Conservation (phyloP, 2,329 filamentous ascomycete genomes). For the Endoconidiophora polonica region DNA sequence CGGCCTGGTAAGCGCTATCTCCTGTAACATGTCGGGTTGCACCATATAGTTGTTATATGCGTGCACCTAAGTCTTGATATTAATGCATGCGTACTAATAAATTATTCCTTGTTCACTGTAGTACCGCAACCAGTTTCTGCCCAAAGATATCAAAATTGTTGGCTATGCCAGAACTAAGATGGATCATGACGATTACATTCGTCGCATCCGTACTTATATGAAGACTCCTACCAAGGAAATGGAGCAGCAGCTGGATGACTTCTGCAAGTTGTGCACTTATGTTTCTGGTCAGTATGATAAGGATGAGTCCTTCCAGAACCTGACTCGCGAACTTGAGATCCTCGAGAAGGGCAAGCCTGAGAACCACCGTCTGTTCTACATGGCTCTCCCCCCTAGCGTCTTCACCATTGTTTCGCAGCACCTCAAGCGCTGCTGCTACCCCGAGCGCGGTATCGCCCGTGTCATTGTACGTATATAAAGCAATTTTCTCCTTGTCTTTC, state of each 20-base stretch:
- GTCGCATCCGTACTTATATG: conserved; percentile 92
- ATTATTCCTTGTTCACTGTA: conserved; percentile 22
- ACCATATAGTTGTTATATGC: neutral
- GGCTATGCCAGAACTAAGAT: conserved; percentile 99
- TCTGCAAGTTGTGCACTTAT: conserved; percentile 77
- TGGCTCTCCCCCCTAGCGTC: conserved; percentile 93
- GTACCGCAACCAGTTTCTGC: conserved; percentile 98
- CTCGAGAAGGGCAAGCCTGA: conserved; percentile 70
- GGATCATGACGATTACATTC: conserved; percentile 91
- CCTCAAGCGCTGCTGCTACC: conserved; percentile 94
- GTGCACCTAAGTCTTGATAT: neutral
- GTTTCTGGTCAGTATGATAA: conserved; percentile 95
- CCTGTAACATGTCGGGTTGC: neutral
- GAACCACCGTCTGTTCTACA: conserved; percentile 93
- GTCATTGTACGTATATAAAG: conserved; percentile 57
- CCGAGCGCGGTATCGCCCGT: conserved; percentile 72
- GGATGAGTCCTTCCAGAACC: conserved; percentile 78
- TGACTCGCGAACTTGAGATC: conserved; percentile 72
- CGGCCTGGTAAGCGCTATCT: conserved; percentile 59
- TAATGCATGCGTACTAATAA: conserved; percentile 1
- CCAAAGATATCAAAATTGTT: conserved; percentile 88
- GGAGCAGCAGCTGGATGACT: conserved; percentile 86
- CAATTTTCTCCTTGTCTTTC: conserved; percentile 13
- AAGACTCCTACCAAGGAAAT: conserved; percentile 97
- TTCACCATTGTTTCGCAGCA: conserved; percentile 97